A percentile compares a stretch with the other conserved stretches of the same genome.
phyloP scores from a whole-genome alignment of 2,329 filamentous ascomycete genomes.

The Beauveria scarabaeidicola region DNA sequence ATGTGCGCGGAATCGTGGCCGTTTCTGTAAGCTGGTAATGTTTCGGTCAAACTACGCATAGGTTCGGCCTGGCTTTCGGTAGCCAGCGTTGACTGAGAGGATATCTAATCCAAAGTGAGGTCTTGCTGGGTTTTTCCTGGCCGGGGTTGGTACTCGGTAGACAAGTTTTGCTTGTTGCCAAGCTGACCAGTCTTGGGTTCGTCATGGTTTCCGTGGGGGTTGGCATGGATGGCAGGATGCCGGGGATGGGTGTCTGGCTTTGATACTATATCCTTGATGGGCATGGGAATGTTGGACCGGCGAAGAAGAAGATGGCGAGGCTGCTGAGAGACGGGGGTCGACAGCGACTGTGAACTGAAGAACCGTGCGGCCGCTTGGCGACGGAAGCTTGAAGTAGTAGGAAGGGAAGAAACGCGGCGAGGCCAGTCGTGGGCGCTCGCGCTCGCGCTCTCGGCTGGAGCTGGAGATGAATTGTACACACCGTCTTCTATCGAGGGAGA shows the following conservation, averaged over 20 bases:
- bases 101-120: neutral
- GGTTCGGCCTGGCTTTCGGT: neutral
- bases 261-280: neutral
- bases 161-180: neutral
- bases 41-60: neutral
- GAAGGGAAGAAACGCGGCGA: slow-evolving; percentile 35
- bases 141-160: neutral
- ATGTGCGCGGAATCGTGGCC: neutral
- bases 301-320: slow-evolving; percentile 9
- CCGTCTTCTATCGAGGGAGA: slow-evolving; percentile 98
- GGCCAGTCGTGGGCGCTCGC: slow-evolving; percentile 27
- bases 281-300: neutral
- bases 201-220: neutral
- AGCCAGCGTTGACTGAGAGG: neutral
- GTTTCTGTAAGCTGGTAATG: neutral
- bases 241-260: neutral
- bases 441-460: slow-evolving; percentile 18
- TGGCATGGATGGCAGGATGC: neutral
- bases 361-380: slow-evolving; percentile 24
- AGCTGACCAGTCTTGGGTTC: neutral
- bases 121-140: neutral
- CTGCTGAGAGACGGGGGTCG: slow-evolving; percentile 8
- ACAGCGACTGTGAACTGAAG: neutral
- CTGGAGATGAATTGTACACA: slow-evolving; percentile 51
- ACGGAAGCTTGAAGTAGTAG: slow-evolving; percentile 25